Conservation (phyloP, 2,329 filamentous ascomycete genomes). For the Berkeleyomyces rouxiae region DNA sequence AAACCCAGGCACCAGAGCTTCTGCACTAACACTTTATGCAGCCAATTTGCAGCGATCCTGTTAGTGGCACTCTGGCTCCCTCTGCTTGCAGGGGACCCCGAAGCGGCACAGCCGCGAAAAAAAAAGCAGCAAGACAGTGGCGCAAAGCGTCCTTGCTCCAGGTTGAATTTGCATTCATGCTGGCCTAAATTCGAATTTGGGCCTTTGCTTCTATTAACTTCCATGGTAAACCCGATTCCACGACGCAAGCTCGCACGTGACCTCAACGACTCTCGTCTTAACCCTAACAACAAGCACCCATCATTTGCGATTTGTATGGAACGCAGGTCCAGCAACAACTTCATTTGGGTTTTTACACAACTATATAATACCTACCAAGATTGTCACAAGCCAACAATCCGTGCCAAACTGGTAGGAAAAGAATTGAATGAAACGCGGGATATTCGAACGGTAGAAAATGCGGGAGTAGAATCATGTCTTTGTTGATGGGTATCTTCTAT, state of each 20-base stretch:
- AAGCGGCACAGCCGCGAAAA: conserved; percentile 1
- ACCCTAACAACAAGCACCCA: background rate
- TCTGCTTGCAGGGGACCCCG: background rate
- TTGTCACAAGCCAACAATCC: too few species aligned
- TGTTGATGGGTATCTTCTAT: conserved; percentile 10
- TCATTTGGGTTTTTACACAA: too few species aligned
- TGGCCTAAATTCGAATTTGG: background rate
- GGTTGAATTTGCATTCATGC: background rate
- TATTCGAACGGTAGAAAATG: background rate
- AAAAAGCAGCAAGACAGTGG: background rate
- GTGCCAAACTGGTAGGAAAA: too few species aligned
- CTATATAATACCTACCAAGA: too few species aligned
- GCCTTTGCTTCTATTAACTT: background rate
- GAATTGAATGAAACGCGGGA: background rate
- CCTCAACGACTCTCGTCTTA: background rate
- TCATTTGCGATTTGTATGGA: too few species aligned
- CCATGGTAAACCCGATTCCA: background rate
- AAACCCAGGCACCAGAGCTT: background rate
- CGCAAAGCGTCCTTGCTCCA: background rate
- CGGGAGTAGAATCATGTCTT: background rate
- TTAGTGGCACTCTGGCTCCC: background rate
- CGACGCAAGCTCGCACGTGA: conserved; percentile 12
- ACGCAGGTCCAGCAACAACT: too few species aligned
- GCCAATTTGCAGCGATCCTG: background rate
- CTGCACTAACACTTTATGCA: background rate